Evolutionary conservation across 352 stramenopile genomes (phyloP).

Genomic region (Globisporangium abappressorium): DNA sequence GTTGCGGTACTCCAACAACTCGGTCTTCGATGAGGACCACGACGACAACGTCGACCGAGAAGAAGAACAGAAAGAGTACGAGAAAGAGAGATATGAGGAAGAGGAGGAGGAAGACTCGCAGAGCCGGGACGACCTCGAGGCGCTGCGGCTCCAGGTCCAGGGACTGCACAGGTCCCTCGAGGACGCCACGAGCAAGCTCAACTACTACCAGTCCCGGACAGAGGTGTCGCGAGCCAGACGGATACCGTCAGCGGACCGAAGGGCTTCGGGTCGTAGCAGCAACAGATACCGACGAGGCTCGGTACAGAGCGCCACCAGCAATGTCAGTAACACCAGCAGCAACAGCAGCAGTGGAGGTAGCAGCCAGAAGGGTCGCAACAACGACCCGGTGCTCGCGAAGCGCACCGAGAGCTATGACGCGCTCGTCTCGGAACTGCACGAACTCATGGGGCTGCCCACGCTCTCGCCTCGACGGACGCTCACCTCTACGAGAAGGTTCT

Average conservation of each 20-base stretch:
- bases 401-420: constrained; percentile 42
- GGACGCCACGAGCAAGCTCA: constrained; percentile 50
- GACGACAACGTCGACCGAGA: neutral
- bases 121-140: constrained; percentile 38
- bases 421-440: constrained; percentile 65
- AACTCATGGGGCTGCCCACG: constrained; percentile 65
- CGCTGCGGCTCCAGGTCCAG: constrained; percentile 48
- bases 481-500: neutral
- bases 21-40: constrained; percentile 27
- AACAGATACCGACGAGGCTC: neutral
- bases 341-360: neutral
- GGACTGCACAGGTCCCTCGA: constrained; percentile 45
- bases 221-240: neutral
- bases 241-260: neutral
- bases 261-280: neutral
- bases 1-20: constrained; percentile 36
- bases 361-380: neutral
- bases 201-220: constrained; percentile 23
- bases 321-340: constrained; percentile 17
- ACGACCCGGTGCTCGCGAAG: constrained; percentile 31
- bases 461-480: constrained; percentile 8
- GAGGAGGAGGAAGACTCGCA: constrained; percentile 8
- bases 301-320: constrained; percentile 7
- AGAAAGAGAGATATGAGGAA: constrained; percentile 4
- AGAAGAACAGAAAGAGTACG: constrained; percentile 5